Conservation (phyloP, 2,329 filamentous ascomycete species). For the Raffaelea albimanens region DNA sequence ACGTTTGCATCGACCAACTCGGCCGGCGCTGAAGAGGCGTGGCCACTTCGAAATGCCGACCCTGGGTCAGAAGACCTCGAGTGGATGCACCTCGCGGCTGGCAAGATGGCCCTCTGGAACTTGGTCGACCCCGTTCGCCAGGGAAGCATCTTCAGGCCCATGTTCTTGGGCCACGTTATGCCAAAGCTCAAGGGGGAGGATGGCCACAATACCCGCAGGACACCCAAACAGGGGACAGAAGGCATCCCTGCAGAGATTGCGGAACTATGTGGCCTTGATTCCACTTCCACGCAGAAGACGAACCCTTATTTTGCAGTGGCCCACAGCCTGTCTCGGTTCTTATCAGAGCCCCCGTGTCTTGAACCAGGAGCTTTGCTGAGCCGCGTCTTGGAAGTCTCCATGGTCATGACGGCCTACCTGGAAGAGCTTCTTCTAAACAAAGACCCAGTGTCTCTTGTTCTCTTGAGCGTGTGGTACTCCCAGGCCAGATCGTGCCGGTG, state of each 20-base stretch:
- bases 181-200: too few species aligned
- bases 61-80: constrained; percentile 17
- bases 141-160: constrained; percentile 24
- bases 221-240: too few species aligned
- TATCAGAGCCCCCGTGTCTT: neutral
- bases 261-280: constrained; percentile 16
- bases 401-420: constrained; percentile 1
- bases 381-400: neutral
- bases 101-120: constrained; percentile 27
- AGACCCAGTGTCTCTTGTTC: constrained; percentile 8
- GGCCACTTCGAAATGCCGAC: constrained; percentile 20
- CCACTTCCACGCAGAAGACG: neutral
- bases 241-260: constrained; percentile 8
- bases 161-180: too few species aligned
- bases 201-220: too few species aligned
- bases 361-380: neutral
- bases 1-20: constrained; percentile 30
- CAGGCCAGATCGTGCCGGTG: constrained; percentile 4
- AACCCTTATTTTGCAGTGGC: constrained; percentile 7
- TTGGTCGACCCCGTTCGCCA: constrained; percentile 23
- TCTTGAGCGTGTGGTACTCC: constrained; percentile 8
- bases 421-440: neutral
- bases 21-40: constrained; percentile 19
- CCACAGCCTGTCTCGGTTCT: constrained; percentile 6
- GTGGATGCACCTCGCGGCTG: constrained; percentile 24